A percentile compares a stretch with the other conserved stretches of the same genome.
Evolutionary conservation across 345 rosid genomes (phyloP).

Genomic region (Schrenkiella parvula): DNA sequence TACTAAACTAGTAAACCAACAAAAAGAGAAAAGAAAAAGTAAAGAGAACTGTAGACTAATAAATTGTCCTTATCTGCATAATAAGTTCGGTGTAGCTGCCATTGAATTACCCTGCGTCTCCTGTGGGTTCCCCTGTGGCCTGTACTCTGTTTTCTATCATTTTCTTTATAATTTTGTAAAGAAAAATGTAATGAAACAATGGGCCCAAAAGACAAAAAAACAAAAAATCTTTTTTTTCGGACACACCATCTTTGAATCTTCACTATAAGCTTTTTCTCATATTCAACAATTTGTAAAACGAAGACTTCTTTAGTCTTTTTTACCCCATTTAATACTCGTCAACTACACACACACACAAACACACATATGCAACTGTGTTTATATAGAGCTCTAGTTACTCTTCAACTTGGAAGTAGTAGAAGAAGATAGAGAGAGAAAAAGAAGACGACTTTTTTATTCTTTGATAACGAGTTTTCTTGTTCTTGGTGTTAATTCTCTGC

Average conservation of each 20-base stretch:
- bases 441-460: slow-evolving; percentile 7
- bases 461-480: background rate
- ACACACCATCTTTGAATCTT: slow-evolving; percentile 36
- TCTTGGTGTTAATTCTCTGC: slow-evolving; percentile 7
- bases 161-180: background rate
- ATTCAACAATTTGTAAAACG: slow-evolving; percentile 7
- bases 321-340: slow-evolving; percentile 14
- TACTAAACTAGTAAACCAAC: too few relatives aligned
- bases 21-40: background rate
- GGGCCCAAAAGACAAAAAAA: background rate
- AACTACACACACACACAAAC: slow-evolving; percentile 16
- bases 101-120: slow-evolving; percentile 6
- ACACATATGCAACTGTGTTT: background rate
- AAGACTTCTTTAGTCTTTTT: background rate
- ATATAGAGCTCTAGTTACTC: slow-evolving; percentile 7
- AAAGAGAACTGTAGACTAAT: background rate
- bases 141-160: background rate
- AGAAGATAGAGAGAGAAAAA: background rate
- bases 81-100: slow-evolving; percentile 21
- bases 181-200: background rate
- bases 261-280: slow-evolving; percentile 10
- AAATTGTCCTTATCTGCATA: slow-evolving; percentile 1
- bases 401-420: background rate
- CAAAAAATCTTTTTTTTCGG: background rate
- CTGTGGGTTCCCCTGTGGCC: slow-evolving; percentile 5